phyloP scores from a whole-genome alignment of 2,329 filamentous ascomycete species.

The Aspergillus novofumigatus region DNA sequence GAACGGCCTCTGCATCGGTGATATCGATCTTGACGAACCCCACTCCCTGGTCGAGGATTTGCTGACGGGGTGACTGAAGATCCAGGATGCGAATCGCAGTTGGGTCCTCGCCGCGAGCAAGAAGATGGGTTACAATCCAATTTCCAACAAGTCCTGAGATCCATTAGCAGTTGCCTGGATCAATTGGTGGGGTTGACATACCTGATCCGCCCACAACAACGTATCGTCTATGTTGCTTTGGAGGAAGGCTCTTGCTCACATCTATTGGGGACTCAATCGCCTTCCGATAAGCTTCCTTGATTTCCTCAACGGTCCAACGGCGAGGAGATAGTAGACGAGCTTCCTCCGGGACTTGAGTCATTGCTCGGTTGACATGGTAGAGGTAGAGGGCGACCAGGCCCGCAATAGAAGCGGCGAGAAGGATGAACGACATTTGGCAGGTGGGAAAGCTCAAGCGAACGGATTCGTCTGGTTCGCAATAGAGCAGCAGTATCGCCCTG shows the following conservation, averaged over 20 bases:
- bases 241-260: slow-evolving; percentile 31
- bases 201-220: slow-evolving; percentile 38
- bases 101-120: slow-evolving; percentile 50
- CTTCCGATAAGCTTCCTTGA: slow-evolving; percentile 29
- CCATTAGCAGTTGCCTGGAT: slow-evolving; percentile 3
- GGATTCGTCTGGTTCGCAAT: too few relatives aligned
- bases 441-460: background rate
- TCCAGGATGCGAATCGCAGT: slow-evolving; percentile 53
- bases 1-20: slow-evolving; percentile 42
- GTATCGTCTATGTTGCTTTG: slow-evolving; percentile 36
- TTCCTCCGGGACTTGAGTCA: slow-evolving; percentile 25
- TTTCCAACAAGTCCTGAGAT: slow-evolving; percentile 51
- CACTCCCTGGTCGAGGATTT: slow-evolving; percentile 43
- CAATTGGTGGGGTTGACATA: slow-evolving; percentile 12
- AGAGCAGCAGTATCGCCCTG: too few relatives aligned
- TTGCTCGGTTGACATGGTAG: slow-evolving; percentile 27
- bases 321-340: slow-evolving; percentile 21
- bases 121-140: slow-evolving; percentile 51
- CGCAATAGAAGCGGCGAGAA: slow-evolving; percentile 11
- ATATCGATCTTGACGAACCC: slow-evolving; percentile 50
- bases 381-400: slow-evolving; percentile 23
- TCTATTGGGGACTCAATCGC: slow-evolving; percentile 26
- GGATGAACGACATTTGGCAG: background rate
- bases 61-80: slow-evolving; percentile 42
- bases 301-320: slow-evolving; percentile 33